phyloP scores from a whole-genome alignment of 129 eudicot species.

The Flaveria bidentis region DNA sequence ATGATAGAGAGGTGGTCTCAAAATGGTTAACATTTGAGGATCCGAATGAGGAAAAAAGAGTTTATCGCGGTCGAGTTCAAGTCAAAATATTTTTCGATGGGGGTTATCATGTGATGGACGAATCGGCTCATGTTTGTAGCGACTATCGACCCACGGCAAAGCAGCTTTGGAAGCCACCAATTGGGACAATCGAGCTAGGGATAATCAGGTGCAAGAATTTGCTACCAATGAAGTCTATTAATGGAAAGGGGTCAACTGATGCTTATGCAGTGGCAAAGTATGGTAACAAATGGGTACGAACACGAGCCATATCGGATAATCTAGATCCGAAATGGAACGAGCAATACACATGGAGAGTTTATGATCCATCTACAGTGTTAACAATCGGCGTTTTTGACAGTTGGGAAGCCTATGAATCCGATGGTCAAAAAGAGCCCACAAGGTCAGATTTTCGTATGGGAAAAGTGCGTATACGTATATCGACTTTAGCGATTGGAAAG shows the following conservation, averaged over 20 bases:
- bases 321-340: constrained; percentile 90
- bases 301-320: constrained; percentile 73
- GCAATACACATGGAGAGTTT: constrained; percentile 95
- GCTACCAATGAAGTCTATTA: constrained; percentile 68
- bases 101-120: constrained; percentile 98
- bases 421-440: constrained; percentile 44
- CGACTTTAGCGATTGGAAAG: constrained; percentile 65
- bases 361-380: constrained; percentile 86
- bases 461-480: constrained; percentile 77
- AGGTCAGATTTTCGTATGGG: constrained; percentile 78
- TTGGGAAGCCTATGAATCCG: constrained; percentile 56
- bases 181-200: constrained; percentile 82
- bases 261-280: constrained; percentile 93
- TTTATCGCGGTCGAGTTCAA: constrained; percentile 70
- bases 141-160: constrained; percentile 96
- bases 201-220: constrained; percentile 80
- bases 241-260: constrained; percentile 74
- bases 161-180: constrained; percentile 90
- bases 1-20: constrained; percentile 71
- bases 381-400: constrained; percentile 86
- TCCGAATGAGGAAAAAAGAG: constrained; percentile 59
- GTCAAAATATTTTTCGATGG: constrained; percentile 88
- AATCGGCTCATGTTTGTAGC: constrained; percentile 85
- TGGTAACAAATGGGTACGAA: constrained; percentile 89
- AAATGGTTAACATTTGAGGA: constrained; percentile 84